A percentile compares a stretch with the other conserved stretches of the same genome.
Conservation (phyloP, 805 yeast species). For the Candida chauliodis region DNA sequence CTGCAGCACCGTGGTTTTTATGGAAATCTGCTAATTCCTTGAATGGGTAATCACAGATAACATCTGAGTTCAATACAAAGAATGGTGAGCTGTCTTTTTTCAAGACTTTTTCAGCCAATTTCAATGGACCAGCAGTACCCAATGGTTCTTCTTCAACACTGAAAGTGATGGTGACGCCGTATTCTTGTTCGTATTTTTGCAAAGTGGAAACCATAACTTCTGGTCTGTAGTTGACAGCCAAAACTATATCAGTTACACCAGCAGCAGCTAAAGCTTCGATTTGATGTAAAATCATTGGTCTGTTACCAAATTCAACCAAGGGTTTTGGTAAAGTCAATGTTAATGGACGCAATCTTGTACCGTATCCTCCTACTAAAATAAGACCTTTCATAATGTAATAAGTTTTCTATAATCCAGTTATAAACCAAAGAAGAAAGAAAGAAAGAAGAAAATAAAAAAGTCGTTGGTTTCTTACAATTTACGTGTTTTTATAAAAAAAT, state of each 20-base stretch:
- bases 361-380: conserved; percentile 99
- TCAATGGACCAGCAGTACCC: conserved; percentile 99
- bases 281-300: conserved; percentile 98
- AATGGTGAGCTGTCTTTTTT: conserved; percentile 95
- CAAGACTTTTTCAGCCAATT: conserved; percentile 90
- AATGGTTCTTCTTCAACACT: conserved; percentile 99
- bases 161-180: conserved; percentile 92
- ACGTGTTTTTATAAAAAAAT: not conserved
- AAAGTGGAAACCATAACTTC: conserved; percentile 97
- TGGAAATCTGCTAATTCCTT: conserved; percentile 89
- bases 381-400: conserved; percentile 74
- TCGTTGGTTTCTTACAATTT: conserved; percentile 1
- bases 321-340: conserved; percentile 95
- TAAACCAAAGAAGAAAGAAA: not conserved
- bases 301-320: conserved; percentile 95
- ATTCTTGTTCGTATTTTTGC: conserved; percentile 89
- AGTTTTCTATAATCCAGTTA: not conserved
- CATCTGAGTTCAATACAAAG: conserved; percentile 97
- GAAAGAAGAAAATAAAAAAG: not conserved
- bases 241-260: conserved; percentile 97
- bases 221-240: conserved; percentile 99
- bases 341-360: conserved; percentile 99
- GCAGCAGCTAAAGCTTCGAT: conserved; percentile 97
- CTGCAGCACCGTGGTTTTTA: conserved; percentile 92
- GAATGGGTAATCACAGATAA: conserved; percentile 98